phyloP scores from a whole-genome alignment of 225 moss, liverwort and hornwort species.

The Pleurozium schreberi region DNA sequence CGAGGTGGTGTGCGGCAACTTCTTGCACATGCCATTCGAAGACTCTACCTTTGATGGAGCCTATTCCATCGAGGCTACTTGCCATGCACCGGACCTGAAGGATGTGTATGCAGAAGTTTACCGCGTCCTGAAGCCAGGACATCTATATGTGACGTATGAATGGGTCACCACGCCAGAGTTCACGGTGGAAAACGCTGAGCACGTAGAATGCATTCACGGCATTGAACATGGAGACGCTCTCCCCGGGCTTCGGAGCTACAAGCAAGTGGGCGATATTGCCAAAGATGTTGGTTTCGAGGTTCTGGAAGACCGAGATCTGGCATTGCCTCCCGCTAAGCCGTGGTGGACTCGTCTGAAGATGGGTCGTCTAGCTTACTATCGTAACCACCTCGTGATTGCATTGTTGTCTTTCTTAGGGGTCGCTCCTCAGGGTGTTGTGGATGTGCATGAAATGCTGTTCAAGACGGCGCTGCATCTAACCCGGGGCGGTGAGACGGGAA shows the following conservation, averaged over 20 bases:
- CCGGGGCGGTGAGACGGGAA: slow-evolving; percentile 75
- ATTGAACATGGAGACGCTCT: slow-evolving; percentile 90
- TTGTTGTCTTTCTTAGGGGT: slow-evolving; percentile 74
- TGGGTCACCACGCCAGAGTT: slow-evolving; percentile 89
- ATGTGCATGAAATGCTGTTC: slow-evolving; percentile 93
- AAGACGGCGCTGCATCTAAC: slow-evolving; percentile 80
- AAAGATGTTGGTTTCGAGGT: slow-evolving; percentile 76
- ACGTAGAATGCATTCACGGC: slow-evolving; percentile 78
- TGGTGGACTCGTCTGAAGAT: slow-evolving; percentile 95
- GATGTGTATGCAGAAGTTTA: slow-evolving; percentile 84
- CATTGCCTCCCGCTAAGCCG: slow-evolving; percentile 70
- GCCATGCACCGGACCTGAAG: slow-evolving; percentile 75
- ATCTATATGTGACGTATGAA: slow-evolving; percentile 82
- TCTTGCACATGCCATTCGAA: slow-evolving; percentile 76
- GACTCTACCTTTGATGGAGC: slow-evolving; percentile 69
- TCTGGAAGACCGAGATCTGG: slow-evolving; percentile 67
- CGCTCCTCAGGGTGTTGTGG: slow-evolving; percentile 81
- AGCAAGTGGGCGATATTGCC: slow-evolving; percentile 66
- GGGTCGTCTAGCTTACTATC: slow-evolving; percentile 78
- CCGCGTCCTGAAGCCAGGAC: slow-evolving; percentile 77
- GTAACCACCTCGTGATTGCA: slow-evolving; percentile 80
- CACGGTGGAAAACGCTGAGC: slow-evolving; percentile 32
- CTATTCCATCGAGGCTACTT: slow-evolving; percentile 84
- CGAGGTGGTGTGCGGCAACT: slow-evolving; percentile 84
- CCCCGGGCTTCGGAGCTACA: slow-evolving; percentile 61